Evolutionary conservation across 2,329 filamentous ascomycete species (phyloP), one percentile per base, ranked within the genome.

Genomic region (Arachnomyces sp.): DNA sequence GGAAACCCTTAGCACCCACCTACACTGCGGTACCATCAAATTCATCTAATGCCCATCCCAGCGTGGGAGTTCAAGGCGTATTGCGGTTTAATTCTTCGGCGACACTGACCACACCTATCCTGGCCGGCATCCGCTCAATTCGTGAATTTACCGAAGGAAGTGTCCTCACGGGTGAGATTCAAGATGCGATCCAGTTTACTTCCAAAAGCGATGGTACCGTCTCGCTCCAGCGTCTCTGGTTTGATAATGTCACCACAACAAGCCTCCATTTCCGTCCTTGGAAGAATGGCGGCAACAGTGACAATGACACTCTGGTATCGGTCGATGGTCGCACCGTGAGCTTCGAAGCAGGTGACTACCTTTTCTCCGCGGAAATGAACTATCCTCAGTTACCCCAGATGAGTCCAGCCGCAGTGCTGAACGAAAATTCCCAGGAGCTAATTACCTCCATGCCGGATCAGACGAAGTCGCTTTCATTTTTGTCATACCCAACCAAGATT

Each of bases 401-500:
- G 1, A 67, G 58, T 3, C 61, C 72, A 0, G 44, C 57, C 2
- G 59, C 74, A 32, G 72, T 79, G 0, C 53, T 83, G 4, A 75
- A 71, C 41, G 49, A 64, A 0, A 52, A 63, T 1, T 73, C 73
- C 0, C 59, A 64, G 17, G 54, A 55, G 7, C 56, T 81, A 3
- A 68, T 74, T 16, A 44, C 56, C 0, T 56, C 73, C 32, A 59
- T 70, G 18, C 57, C 66, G 0, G 68, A 67, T 30, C 66, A 75
- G 39, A 67, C 71, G 1, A 65, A 64, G 1, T 75, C 77, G 0
- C 58, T 82, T 0, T 75, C 77, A 0, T 82, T 83, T 56, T 61
- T 83, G 3, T 82, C 79, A 0, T 83, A 82, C 47, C 73, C 67
- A 0, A 64, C 75, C 25, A 83, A 82, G 47, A 62, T 83, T 0